Conservation (phyloP, 768 basidiomycete genomes). For the Psilocybe cyanescens region DNA sequence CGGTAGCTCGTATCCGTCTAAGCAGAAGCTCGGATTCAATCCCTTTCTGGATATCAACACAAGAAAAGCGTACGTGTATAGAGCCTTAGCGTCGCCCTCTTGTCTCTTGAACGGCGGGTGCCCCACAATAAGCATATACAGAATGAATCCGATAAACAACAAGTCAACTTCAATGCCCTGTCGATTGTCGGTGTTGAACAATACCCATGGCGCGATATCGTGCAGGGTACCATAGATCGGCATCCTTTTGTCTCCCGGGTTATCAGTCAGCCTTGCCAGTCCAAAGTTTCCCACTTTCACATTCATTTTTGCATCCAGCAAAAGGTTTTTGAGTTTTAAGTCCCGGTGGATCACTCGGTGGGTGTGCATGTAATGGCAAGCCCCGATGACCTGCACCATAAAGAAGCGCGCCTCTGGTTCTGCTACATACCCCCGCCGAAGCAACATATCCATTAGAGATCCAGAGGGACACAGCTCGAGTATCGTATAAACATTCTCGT, state of each 20-base stretch:
- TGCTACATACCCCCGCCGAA: slow-evolving; percentile 79
- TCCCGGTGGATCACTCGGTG: slow-evolving; percentile 98
- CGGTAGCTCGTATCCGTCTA: no score
- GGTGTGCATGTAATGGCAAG: slow-evolving; percentile 96
- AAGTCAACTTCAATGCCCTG: slow-evolving; percentile 99
- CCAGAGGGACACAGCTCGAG: slow-evolving; percentile 89
- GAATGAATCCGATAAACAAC: slow-evolving; percentile 95
- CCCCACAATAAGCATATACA: slow-evolving; percentile 93
- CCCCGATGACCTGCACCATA: slow-evolving; percentile 93
- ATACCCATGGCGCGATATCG: slow-evolving; percentile 97
- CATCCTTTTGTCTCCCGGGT: slow-evolving; percentile 96
- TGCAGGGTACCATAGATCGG: slow-evolving; percentile 99
- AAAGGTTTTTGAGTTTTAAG: slow-evolving; percentile 94
- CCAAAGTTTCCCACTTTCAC: slow-evolving; percentile 98
- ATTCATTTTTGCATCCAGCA: slow-evolving; percentile 91
- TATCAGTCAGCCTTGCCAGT: slow-evolving; percentile 94
- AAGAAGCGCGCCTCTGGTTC: slow-evolving; percentile 94
- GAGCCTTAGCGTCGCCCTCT: no score
- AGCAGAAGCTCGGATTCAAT: no score
- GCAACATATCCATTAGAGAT: slow-evolving; percentile 89
- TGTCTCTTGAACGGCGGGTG: slow-evolving; percentile 99
- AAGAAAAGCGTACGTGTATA: no score
- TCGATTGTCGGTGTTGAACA: slow-evolving; percentile 96
- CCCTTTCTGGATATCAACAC: no score
- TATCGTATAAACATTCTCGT: slow-evolving; percentile 81